Evolutionary conservation across 805 yeast genomes (phyloP).

Genomic region (Candida easanensis): DNA sequence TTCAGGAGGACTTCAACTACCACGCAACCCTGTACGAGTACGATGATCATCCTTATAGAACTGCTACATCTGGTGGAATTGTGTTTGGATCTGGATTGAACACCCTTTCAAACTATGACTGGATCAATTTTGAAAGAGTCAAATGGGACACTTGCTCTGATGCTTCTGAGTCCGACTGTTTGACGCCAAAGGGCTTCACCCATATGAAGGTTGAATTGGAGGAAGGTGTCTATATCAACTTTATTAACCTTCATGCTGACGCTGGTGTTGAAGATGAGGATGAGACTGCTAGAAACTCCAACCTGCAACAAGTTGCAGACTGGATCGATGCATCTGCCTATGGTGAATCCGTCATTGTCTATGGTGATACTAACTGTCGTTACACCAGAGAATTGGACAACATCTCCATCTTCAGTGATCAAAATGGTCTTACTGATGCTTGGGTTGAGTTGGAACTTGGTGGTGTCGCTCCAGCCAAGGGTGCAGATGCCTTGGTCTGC

Average conservation of each 20-base stretch:
- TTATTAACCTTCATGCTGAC: conserved; percentile 12
- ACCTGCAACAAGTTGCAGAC: conserved; percentile 11
- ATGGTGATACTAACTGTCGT: conserved; percentile 12
- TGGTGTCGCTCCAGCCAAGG: conserved; percentile 7
- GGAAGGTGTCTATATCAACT: conserved; percentile 9
- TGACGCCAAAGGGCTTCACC: conserved; percentile 15
- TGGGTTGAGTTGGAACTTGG: conserved; percentile 7
- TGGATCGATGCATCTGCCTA: conserved; percentile 7
- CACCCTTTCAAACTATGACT: conserved; percentile 11
- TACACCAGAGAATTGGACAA: conserved; percentile 10
- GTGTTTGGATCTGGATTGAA: conserved; percentile 11
- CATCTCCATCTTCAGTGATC: conserved; percentile 3
- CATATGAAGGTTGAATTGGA: conserved; percentile 5
- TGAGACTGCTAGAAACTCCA: conserved; percentile 7
- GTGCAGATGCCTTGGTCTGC: conserved; percentile 9
- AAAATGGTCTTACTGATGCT: conserved; percentile 8
- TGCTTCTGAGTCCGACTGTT: conserved; percentile 11
- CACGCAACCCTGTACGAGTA: conserved; percentile 10
- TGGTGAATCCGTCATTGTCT: conserved; percentile 10
- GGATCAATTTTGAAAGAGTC: conserved; percentile 9
- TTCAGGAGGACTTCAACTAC: conserved; percentile 15
- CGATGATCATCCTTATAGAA: conserved; percentile 10
- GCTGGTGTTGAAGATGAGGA: conserved; percentile 13
- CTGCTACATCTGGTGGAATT: conserved; percentile 13
- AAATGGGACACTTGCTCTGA: conserved; percentile 11